Evolutionary conservation across 768 basidiomycete genomes (phyloP), one percentile per base, ranked within the genome.

Genomic region (Rhodotorula graminis): DNA sequence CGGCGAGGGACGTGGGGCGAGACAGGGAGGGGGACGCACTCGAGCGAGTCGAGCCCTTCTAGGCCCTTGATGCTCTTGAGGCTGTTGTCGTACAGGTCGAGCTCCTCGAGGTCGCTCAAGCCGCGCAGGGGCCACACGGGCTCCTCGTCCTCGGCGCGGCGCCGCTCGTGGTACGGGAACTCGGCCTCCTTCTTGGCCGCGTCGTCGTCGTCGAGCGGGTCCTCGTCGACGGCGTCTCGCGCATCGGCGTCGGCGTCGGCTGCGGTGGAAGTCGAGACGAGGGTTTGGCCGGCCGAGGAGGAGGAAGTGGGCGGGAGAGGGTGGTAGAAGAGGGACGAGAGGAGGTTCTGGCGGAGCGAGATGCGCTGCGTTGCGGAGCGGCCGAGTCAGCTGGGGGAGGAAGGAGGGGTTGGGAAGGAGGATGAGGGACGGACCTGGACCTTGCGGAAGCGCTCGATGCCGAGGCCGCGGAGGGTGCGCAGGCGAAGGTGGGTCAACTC

Each of bases 21-120:
- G 23, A n/a, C 27, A 49, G 15, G 8, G 47, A 1, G 19, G 15
- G 11, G 44, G 44, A 80, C 80, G 64, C 70, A 83, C 83, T 71
- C 79, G n/a, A 84, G 63, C 37, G 80, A 76, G 23, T 75, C 67
- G 65, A 81, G 79, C 3, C 80, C 80, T 37, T 88, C 84, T 65
- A 97, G 78, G 1, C 90, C 88, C 71, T 87, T 89, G 29, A 91
- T 70, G 62, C 83, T 82, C 82, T 91, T 94, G 75, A 99, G 80
- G 80, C 92, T 89, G 83, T 99, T 99, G 81, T 99, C 96, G 80
- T 98, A 99, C 73, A 97, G 77, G 82, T 99, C 96, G 69, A 98
- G 81, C 74, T 98, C 96, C 78, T 93, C 90, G 49, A 99, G 82
- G 58, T 86, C 84, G 21, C 80, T 84, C 67, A 97, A 81, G 46